Evolutionary conservation across 169 alveolate genomes (phyloP).

Genomic region (Eimeria praecox): DNA sequence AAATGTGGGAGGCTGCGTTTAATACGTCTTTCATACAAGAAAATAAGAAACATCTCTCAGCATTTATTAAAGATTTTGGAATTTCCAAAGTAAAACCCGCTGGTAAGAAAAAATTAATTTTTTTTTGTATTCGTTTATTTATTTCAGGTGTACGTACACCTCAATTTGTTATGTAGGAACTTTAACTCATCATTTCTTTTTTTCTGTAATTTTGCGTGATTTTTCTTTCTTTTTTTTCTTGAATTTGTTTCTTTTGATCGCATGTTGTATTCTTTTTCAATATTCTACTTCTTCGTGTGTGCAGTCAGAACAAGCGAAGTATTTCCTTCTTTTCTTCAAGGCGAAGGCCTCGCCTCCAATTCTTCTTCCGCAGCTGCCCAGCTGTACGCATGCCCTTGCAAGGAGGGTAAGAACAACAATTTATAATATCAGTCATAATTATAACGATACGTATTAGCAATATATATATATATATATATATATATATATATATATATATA

Average conservation of each 20-base stretch:
- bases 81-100: background rate
- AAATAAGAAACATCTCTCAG: background rate
- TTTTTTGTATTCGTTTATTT: background rate
- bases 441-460: background rate
- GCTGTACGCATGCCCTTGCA: slow-evolving; percentile 81
- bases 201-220: background rate
- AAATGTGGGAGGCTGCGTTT: slow-evolving; percentile 47
- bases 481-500: background rate
- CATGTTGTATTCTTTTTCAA: background rate
- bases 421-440: too few species aligned
- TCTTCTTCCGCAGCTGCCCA: slow-evolving; percentile 5
- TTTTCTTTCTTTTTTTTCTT: background rate
- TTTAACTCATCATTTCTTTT: too few species aligned
- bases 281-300: background rate
- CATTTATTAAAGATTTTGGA: slow-evolving; percentile 38
- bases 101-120: background rate
- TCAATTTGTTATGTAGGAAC: too few species aligned
- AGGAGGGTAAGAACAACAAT: slow-evolving; percentile 15
- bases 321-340: slow-evolving; percentile 38
- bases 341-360: background rate
- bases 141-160: background rate
- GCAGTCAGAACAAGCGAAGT: background rate
- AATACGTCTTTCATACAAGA: slow-evolving; percentile 22
- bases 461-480: background rate
- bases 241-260: background rate